Base-by-base conservation (phyloP, 257 asterid genomes). In the Gardenia jasminoides region DNA sequence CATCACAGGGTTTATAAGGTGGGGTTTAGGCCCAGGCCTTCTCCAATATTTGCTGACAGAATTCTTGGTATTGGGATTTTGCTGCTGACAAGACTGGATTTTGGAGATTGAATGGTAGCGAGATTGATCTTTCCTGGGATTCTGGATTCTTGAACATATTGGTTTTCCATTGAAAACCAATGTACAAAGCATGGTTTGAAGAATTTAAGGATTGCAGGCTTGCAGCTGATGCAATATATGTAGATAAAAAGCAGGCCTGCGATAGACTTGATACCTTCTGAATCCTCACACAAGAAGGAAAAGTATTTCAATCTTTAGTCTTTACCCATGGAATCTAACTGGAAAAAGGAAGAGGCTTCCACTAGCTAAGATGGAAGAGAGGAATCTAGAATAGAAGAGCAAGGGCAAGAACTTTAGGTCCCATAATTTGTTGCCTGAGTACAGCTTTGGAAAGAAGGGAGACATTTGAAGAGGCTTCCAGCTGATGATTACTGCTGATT, bases 151-250 rank as follows among this genome's bases (percentile, higher is more conserved):
- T 24, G 80, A 77, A 22, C 80, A 31, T 3, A 80, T 74, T 39
- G 87, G 87, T 83, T 15, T 76, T 80, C 67, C 79, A 82, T 36
- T 67, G 69, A 73, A 78, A 72, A 86, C 61, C 54, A 88, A 66
- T 20, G 81, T 16, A 74, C 80, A 81, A 71, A 82, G 44, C 97
- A 92, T 92, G 83, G 16, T 67, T 47, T 50, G 22, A 22, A 56
- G 33, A 28, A 8, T 50, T 69, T 36, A 31, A 76, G 78, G 65
- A 77, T 41, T 66, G n/a, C 10, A 50, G 36, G 20, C 12, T 39
- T 31, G 41, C 61, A 43, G 43, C 59, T 12, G 22, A 65, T 17
- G 44, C 9, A 31, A 2, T 17, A 10, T n/a, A 11, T 64, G 12
- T 52, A 4, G 43, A 20, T 16, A 26, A 47, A 54, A 78, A 19